Percentiles rank a stretch among this genome's conserved stretches.
Conservation (phyloP, 306 rosid genomes). For the Corylus avellana region DNA sequence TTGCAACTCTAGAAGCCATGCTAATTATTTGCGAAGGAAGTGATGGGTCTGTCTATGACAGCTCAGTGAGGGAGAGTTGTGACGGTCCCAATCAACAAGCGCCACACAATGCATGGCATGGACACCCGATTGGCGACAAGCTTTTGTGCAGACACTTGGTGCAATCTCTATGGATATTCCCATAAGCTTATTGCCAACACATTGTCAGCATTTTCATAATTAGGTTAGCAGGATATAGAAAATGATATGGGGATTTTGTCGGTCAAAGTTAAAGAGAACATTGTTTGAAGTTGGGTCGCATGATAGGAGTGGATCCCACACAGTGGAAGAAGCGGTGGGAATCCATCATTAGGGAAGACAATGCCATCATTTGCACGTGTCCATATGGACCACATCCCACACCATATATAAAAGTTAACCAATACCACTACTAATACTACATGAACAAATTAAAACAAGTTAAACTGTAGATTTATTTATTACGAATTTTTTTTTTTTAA, state of each 20-base stretch:
- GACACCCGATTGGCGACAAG: background rate
- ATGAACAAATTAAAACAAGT: background rate
- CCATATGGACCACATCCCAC: conserved; percentile 56
- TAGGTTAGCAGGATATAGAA: background rate
- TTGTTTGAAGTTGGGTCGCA: conserved; percentile 49
- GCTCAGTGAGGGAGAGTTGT: background rate
- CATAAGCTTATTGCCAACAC: background rate
- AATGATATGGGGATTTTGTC: conserved; percentile 36
- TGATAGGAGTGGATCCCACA: conserved; percentile 69
- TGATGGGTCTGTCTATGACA: background rate
- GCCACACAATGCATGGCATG: background rate
- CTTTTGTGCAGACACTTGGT: background rate
- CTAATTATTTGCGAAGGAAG: background rate
- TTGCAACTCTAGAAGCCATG: background rate
- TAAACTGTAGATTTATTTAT: background rate
- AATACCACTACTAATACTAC: background rate
- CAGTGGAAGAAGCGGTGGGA: conserved; percentile 90
- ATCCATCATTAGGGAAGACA: conserved; percentile 75
- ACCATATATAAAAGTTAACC: background rate
- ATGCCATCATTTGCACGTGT: conserved; percentile 90
- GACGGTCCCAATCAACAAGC: background rate
- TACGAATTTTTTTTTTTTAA: too few species aligned
- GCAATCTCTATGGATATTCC: conserved; percentile 4
- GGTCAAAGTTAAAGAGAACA: conserved; percentile 57
- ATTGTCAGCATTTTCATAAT: conserved; percentile 14